These are phyloP conservation scores for Porphyra umbilicalis DNA, from an alignment of 31 red algal genomes.

Conservation along the genomic window DNA sequence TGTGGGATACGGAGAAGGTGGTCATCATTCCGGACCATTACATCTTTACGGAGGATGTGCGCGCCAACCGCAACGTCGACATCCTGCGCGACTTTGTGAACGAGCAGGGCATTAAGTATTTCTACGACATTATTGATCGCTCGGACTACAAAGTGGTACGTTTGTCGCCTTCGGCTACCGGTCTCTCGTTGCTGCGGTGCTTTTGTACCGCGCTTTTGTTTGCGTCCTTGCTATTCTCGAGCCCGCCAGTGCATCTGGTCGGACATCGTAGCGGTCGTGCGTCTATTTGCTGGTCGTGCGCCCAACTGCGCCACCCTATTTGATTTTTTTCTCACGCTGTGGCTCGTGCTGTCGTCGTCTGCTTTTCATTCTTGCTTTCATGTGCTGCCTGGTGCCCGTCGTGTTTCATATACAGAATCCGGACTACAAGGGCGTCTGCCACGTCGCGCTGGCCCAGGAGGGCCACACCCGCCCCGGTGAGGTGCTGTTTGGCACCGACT, in stretches of 20 bases:
- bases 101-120: slow-evolving; percentile 84
- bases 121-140: slow-evolving; percentile 86
- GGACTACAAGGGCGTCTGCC: slow-evolving; percentile 92
- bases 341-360: background rate
- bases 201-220: no score
- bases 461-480: slow-evolving; percentile 81
- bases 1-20: slow-evolving; percentile 80
- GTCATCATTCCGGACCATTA: slow-evolving; percentile 98
- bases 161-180: no score
- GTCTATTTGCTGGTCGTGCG: no score
- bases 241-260: no score
- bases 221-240: no score
- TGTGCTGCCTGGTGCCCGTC: no score
- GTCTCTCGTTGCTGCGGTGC: background rate
- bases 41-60: slow-evolving; percentile 87
- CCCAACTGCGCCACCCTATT: no score
- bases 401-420: slow-evolving; percentile 27
- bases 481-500: slow-evolving; percentile 86
- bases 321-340: background rate
- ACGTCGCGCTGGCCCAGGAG: slow-evolving; percentile 81
- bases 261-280: no score
- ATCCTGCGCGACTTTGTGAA: slow-evolving; percentile 84
- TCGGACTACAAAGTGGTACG: slow-evolving; percentile 19
- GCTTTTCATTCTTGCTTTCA: background rate
- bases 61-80: slow-evolving; percentile 89